A percentile compares a stretch with the other conserved stretches of the same genome.
Conservation (phyloP, 768 basidiomycete genomes). For the Udeniomyces megalosporus region DNA sequence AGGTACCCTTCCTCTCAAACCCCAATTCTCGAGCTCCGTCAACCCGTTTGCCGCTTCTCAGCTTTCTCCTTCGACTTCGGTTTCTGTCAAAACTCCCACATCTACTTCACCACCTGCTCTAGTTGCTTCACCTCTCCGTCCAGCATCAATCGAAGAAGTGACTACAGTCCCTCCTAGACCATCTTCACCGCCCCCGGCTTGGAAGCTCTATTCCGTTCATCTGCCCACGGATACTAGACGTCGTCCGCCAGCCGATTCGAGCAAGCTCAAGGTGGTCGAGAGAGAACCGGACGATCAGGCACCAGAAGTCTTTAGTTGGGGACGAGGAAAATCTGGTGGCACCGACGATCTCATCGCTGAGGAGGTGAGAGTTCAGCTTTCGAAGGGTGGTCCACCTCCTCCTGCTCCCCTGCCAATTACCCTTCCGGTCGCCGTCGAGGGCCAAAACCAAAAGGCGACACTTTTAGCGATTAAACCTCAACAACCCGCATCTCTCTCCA, state of each 20-base stretch:
- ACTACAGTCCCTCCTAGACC: background rate
- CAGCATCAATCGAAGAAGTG: too few relatives aligned
- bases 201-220: constrained; percentile 27
- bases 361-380: too few relatives aligned
- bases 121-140: too few relatives aligned
- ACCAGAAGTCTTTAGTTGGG: too few relatives aligned
- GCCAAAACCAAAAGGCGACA: too few relatives aligned
- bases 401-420: background rate
- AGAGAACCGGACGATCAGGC: background rate
- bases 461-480: too few relatives aligned
- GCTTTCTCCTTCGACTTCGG: background rate
- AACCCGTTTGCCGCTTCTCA: background rate
- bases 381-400: background rate
- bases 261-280: background rate
- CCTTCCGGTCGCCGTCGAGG: background rate
- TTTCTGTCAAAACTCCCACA: background rate
- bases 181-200: constrained; percentile 28
- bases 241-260: background rate
- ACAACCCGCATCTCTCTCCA: too few relatives aligned
- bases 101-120: background rate
- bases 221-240: constrained; percentile 19
- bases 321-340: too few relatives aligned
- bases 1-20: background rate
- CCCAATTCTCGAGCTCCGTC: background rate
- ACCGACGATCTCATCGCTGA: too few relatives aligned